phyloP scores from a whole-genome alignment of 345 rosid genomes.

The Eucalyptus curtisii region DNA sequence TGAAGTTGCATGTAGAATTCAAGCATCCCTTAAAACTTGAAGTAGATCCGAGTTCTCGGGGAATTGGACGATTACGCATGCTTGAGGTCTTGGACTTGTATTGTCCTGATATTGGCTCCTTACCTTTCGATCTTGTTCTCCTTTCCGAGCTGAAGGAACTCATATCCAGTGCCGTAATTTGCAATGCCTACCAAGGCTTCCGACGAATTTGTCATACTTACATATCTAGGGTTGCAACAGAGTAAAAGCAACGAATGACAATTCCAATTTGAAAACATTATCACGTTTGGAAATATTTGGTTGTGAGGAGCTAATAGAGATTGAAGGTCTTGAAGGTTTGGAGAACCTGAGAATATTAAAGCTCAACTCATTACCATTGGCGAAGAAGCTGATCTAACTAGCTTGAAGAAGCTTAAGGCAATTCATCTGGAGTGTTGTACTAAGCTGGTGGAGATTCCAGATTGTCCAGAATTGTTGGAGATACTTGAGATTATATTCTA shows the following conservation, averaged over 20 bases:
- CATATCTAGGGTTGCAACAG: rapidly evolving
- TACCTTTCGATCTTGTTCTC: neutral
- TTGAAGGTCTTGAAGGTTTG: neutral
- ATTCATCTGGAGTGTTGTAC: too few species aligned
- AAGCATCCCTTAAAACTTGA: neutral
- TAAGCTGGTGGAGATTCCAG: neutral
- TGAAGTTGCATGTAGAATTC: rapidly evolving
- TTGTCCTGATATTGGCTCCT: rapidly evolving
- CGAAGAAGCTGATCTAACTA: neutral
- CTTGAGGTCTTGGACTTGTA: rapidly evolving
- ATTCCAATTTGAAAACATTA: neutral
- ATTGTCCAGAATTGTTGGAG: neutral
- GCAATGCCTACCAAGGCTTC: neutral
- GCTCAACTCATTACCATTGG: neutral
- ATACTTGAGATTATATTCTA: rapidly evolving
- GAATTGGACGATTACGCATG: neutral
- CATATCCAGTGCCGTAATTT: rapidly evolving
- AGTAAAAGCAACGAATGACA: rapidly evolving
- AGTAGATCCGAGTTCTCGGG: neutral
- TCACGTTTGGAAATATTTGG: rapidly evolving
- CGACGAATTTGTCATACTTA: neutral
- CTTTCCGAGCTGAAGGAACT: neutral
- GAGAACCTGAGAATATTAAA: neutral
- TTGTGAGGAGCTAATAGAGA: neutral
- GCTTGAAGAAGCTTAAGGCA: neutral